Evolutionary conservation across 2,329 filamentous ascomycete species (phyloP), one percentile per base, ranked within the genome.

Genomic region (Gnomoniopsis smithogilvyi): DNA sequence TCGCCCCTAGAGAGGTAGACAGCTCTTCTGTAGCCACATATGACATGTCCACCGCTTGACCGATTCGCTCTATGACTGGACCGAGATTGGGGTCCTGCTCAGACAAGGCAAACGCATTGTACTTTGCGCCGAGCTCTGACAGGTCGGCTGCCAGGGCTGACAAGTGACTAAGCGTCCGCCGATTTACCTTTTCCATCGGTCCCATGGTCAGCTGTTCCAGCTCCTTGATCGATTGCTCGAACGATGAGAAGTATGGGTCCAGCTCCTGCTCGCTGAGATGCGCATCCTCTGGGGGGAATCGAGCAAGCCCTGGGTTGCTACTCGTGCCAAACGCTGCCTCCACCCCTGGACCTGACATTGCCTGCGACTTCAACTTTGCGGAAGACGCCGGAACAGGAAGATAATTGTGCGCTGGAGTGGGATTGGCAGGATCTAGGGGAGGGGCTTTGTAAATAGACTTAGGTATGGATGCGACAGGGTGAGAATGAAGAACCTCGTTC

Each of bases 11-110:
- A 0, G 90, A 89, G 2, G 86, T 87, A 0, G 93, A 93, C 3
- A 99, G 79, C 70, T 99, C 95, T 67, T 96, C 91, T 0, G 94
- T 98, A 11, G 91, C 92, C 64, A 99, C 93, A 71, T 98, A 99
- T 0, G 95, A 97, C 11, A 91, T 91, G 71, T 99, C 95, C 10
- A 94, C 92, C 2, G 95, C 95, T 74, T 99, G 95, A 0, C 95
- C 95, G 49, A 96, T 85, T 63, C 93, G 89, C 74, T 99, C 95
- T 64, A 99, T 97, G 0, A 95, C 95, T 14, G 92, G 88, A 11
- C 93, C 92, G 7, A 99, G 86, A 3, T 91, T 92, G 14, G 90
- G 88, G 0, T 92, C 93, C 65, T 92, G 90, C 72, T 99, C 95
- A 0, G 93, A 97, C 1, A 99, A 80, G 0, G 96, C 96, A 73